These are phyloP conservation scores for Diplogelasinospora grovesii DNA, from an alignment of 495 filamentous ascomycete species.

Conservation along the genomic window DNA sequence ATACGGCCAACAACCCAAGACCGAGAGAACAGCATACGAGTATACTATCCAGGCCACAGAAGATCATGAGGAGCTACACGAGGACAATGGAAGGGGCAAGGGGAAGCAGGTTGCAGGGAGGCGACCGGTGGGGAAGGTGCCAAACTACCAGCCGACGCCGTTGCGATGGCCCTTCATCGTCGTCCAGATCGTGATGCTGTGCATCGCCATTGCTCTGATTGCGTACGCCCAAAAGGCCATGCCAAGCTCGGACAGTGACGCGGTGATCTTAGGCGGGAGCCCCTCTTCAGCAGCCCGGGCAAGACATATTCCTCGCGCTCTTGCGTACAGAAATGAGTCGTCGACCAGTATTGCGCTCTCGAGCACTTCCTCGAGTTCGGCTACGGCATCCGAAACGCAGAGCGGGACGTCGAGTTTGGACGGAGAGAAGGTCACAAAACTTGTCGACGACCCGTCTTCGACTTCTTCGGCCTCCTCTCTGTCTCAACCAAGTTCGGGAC, in stretches of 20 bases:
- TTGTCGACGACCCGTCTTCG: no score
- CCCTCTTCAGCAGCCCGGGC: conserved; percentile 10
- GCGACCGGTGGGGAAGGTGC: conserved; percentile 5
- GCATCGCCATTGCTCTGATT: conserved; percentile 21
- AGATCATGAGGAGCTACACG: conserved; percentile 14
- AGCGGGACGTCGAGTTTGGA: no score
- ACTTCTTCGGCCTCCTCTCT: no score
- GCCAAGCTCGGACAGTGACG: conserved; percentile 25
- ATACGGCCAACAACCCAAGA: background rate
- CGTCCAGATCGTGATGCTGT: conserved; percentile 16
- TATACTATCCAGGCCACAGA: conserved; percentile 23
- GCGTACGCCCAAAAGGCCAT: conserved; percentile 21
- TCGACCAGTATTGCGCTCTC: no score
- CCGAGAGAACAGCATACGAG: conserved; percentile 14
- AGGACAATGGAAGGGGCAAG: background rate
- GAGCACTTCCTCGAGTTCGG: no score
- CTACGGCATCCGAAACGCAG: no score
- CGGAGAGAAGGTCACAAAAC: no score
- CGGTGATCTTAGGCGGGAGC: conserved; percentile 13
- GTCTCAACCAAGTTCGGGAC: no score
- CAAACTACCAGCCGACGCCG: conserved; percentile 28
- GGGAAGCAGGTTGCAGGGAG: conserved; percentile 6
- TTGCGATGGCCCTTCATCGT: conserved; percentile 29
- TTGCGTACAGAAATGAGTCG: no score
- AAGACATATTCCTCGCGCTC: background rate